phyloP scores from a whole-genome alignment of 148 eudicot species.

The Limonium bicolor region DNA sequence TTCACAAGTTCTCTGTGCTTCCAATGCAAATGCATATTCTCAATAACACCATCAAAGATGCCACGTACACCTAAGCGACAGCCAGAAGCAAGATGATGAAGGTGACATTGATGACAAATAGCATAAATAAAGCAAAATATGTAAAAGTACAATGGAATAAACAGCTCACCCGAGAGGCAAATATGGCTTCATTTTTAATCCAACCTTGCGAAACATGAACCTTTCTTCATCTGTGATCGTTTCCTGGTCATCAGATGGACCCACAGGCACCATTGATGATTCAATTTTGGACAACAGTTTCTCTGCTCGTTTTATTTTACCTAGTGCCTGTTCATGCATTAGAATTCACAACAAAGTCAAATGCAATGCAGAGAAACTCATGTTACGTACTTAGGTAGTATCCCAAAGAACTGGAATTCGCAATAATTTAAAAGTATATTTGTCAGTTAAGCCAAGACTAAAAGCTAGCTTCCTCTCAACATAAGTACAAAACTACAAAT shows the following conservation, averaged over 20 bases:
- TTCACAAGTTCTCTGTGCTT: conserved; percentile 98
- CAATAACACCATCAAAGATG: conserved; percentile 94
- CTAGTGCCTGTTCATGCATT: conserved; percentile 51
- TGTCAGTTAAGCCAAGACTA: too few species aligned
- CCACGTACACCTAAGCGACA: conserved; percentile 92
- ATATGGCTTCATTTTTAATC: conserved; percentile 89
- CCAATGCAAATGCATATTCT: conserved; percentile 99
- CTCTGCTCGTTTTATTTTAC: conserved; percentile 79
- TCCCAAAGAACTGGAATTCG: background rate
- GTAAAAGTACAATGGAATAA: background rate
- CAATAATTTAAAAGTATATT: too few species aligned
- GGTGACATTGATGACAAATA: background rate
- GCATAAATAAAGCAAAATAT: background rate
- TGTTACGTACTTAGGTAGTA: too few species aligned
- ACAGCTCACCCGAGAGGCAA: conserved; percentile 81
- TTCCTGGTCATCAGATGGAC: conserved; percentile 89
- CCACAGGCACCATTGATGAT: conserved; percentile 71
- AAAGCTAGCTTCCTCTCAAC: too few species aligned
- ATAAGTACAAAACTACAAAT: too few species aligned
- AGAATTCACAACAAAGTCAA: too few species aligned
- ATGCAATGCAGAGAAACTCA: too few species aligned
- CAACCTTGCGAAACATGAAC: conserved; percentile 72
- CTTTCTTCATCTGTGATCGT: conserved; percentile 93
- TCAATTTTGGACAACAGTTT: conserved; percentile 62
- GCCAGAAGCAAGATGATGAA: conserved; percentile 1